Evolutionary conservation across 2,329 filamentous ascomycete species (phyloP).

Genomic region (Stachybotrys chartarum): DNA sequence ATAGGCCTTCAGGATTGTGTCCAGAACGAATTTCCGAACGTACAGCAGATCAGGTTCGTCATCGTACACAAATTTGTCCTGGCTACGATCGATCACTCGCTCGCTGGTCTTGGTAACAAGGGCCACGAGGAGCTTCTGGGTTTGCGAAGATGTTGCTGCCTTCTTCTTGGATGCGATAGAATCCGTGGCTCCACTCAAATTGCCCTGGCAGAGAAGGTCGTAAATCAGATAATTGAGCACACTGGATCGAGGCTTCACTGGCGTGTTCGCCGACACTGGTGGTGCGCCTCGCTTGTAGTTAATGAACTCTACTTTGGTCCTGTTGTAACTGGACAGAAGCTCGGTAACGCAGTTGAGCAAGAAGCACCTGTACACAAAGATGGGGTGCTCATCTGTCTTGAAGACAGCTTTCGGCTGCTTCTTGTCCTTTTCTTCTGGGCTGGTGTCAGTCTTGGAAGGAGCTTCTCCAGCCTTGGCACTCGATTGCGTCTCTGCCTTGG

Average conservation of each 20-base stretch:
- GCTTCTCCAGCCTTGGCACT: constrained; percentile 7
- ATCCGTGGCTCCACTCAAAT: constrained; percentile 63
- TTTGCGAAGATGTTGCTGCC: constrained; percentile 74
- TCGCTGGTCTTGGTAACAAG: constrained; percentile 85
- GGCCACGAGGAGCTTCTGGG: constrained; percentile 78
- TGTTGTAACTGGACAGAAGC: constrained; percentile 83
- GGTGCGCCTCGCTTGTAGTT: constrained; percentile 94
- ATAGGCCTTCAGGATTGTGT: constrained; percentile 86
- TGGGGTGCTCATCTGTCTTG: constrained; percentile 88
- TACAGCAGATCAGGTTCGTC: constrained; percentile 82
- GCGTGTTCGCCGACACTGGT: constrained; percentile 74
- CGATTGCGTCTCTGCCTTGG: constrained; percentile 26
- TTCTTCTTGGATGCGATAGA: constrained; percentile 77
- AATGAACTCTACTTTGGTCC: constrained; percentile 97
- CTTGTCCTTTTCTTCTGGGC: constrained; percentile 44
- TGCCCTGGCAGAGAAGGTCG: constrained; percentile 57
- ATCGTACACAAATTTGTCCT: constrained; percentile 57
- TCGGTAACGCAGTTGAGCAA: constrained; percentile 87
- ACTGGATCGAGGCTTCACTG: constrained; percentile 87
- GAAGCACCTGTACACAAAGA: constrained; percentile 95
- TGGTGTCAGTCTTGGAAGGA: constrained; percentile 21
- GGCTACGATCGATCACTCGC: constrained; percentile 50
- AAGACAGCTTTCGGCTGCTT: constrained; percentile 67
- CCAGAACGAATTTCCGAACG: constrained; percentile 89
- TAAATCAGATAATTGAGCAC: constrained; percentile 91